Evolutionary conservation across 2,329 filamentous ascomycete genomes (phyloP).

Genomic region (Trichoderma sp.): DNA sequence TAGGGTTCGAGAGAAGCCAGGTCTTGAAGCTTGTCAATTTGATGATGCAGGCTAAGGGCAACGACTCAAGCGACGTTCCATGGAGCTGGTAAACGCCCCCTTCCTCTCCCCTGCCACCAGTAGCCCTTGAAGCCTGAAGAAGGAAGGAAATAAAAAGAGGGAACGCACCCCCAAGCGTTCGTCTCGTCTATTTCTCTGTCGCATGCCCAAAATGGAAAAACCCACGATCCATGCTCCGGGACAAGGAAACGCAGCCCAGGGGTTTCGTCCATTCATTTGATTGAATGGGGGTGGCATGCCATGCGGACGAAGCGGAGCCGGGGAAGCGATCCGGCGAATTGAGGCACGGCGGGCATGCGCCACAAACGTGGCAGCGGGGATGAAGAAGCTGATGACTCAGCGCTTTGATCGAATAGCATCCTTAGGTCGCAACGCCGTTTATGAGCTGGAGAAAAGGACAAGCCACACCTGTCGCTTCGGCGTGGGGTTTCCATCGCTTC

Average conservation of each 20-base stretch:
- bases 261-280: not conserved
- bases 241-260: not conserved
- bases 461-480: slow-evolving; percentile 3
- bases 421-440: too few species aligned
- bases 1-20: not conserved
- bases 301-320: slow-evolving; percentile 3
- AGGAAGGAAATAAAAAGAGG: slow-evolving; percentile 4
- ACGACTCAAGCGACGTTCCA: slow-evolving; percentile 11
- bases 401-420: too few species aligned
- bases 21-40: not conserved
- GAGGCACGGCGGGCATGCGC: not conserved
- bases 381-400: not conserved
- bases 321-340: slow-evolving; percentile 23
- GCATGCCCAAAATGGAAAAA: slow-evolving; percentile 10
- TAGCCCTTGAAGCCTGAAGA: not conserved
- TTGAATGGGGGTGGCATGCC: not conserved
- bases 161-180: slow-evolving; percentile 1
- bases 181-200: not conserved
- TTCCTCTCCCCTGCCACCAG: not conserved
- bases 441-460: not conserved
- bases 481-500: not conserved
- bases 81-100: not conserved
- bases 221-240: slow-evolving; percentile 14
- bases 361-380: not conserved
- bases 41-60: slow-evolving; percentile 3